These are phyloP conservation scores for Eucalyptus polybractea DNA, from an alignment of 345 rosid genomes.

Conservation along the genomic window DNA sequence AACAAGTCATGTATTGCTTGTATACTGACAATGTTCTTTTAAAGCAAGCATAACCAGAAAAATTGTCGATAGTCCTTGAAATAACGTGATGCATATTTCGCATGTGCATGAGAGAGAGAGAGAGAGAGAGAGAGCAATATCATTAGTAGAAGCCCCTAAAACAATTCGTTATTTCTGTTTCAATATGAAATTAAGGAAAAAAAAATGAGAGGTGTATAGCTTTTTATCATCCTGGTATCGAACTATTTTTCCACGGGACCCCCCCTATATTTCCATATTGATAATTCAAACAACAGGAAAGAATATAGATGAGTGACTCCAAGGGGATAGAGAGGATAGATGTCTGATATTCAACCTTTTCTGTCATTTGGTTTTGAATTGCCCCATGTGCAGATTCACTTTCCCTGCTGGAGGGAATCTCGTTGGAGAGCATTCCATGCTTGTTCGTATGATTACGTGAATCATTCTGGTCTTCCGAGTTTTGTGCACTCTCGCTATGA, in stretches of 20 bases:
- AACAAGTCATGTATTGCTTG: not conserved
- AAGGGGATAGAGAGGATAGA: not conserved
- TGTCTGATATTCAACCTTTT: conserved; percentile 41
- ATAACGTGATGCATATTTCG: not conserved
- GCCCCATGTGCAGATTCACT: conserved; percentile 12
- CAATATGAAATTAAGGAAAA: not conserved
- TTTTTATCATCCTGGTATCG: not conserved
- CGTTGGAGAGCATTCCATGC: conserved; percentile 73
- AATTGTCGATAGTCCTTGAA: not conserved
- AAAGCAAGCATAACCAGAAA: not conserved
- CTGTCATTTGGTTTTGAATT: conserved; percentile 32
- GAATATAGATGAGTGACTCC: not conserved
- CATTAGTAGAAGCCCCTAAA: not conserved
- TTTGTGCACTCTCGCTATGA: conserved; percentile 15
- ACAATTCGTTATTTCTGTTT: not conserved
- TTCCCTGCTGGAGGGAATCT: conserved; percentile 54
- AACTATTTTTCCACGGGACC: not conserved
- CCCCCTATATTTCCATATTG: not conserved
- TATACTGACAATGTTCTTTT: not conserved
- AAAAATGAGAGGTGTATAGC: not conserved
- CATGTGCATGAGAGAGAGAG: not conserved
- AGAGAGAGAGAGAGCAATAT: not conserved
- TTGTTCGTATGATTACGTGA: conserved; percentile 17
- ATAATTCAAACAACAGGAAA: not conserved
- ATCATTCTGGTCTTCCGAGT: conserved; percentile 12